Conservation (phyloP, 2,329 filamentous ascomycete species). For the Aspergillus fumigatiaffinis region DNA sequence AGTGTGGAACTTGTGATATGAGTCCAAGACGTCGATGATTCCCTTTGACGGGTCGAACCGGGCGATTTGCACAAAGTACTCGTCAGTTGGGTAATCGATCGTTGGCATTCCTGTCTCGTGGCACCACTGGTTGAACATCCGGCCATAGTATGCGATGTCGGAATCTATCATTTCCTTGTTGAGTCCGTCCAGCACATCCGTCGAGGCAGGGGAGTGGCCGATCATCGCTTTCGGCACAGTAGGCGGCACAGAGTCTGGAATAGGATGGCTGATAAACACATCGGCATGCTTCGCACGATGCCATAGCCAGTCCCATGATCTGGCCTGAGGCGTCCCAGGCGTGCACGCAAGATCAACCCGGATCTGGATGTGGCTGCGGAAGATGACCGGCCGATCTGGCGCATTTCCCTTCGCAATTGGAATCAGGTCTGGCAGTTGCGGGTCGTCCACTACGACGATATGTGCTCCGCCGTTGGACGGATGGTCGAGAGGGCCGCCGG, state of each 20-base stretch:
- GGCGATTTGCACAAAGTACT: slow-evolving; percentile 76
- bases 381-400: slow-evolving; percentile 71
- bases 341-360: slow-evolving; percentile 66
- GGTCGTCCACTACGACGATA: slow-evolving; percentile 74
- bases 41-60: slow-evolving; percentile 83
- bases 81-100: slow-evolving; percentile 46
- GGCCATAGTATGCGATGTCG: slow-evolving; percentile 69
- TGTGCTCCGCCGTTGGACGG: slow-evolving; percentile 69
- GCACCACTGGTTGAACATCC: slow-evolving; percentile 64
- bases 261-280: slow-evolving; percentile 78
- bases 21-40: slow-evolving; percentile 70
- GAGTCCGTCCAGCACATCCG: slow-evolving; percentile 78
- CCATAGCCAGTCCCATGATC: slow-evolving; percentile 75
- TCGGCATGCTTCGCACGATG: slow-evolving; percentile 66
- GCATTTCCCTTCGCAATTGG: slow-evolving; percentile 68
- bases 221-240: slow-evolving; percentile 64
- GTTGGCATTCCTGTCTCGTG: slow-evolving; percentile 51
- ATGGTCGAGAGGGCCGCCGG: slow-evolving; percentile 63
- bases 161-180: slow-evolving; percentile 70
- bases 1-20: slow-evolving; percentile 67
- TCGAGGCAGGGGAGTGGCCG: slow-evolving; percentile 73
- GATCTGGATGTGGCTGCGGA: slow-evolving; percentile 79
- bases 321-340: slow-evolving; percentile 62
- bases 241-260: slow-evolving; percentile 68
- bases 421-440: slow-evolving; percentile 77